Evolutionary conservation across 192 early-diverging fungal species (phyloP).

Genomic region (Backusella macrospora): DNA sequence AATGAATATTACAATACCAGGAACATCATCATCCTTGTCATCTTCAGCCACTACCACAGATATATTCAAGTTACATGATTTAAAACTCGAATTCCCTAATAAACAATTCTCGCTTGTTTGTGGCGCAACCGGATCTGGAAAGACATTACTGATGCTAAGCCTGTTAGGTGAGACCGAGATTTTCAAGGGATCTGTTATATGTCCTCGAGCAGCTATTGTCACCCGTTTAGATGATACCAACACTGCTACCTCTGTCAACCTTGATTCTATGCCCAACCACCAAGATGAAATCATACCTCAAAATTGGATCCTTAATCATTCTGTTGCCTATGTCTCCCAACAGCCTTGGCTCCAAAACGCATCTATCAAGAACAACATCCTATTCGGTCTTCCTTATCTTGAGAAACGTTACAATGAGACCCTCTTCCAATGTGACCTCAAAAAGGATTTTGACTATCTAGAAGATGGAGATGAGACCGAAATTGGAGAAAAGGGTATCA

Average conservation of each 20-base stretch:
- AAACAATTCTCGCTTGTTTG: constrained; percentile 53
- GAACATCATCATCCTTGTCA: no score
- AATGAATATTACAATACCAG: constrained; percentile 13
- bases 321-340: constrained; percentile 80
- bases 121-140: constrained; percentile 88
- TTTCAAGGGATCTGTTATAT: constrained; percentile 37
- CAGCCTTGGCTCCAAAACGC: constrained; percentile 70
- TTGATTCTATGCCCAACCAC: constrained; percentile 16
- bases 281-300: background rate
- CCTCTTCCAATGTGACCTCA: constrained; percentile 71
- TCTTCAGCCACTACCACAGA: background rate
- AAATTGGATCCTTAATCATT: constrained; percentile 39
- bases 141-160: constrained; percentile 78
- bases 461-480: constrained; percentile 82
- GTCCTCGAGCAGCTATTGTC: constrained; percentile 32
- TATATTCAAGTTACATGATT: constrained; percentile 42
- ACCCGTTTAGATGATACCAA: background rate
- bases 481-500: constrained; percentile 86
- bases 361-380: constrained; percentile 74
- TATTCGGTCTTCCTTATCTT: constrained; percentile 47
- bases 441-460: constrained; percentile 76
- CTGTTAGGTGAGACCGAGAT: constrained; percentile 70
- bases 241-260: background rate
- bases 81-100: constrained; percentile 51
- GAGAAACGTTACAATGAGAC: constrained; percentile 32